Evolutionary conservation across 164 flowering plant species (phyloP).

Genomic region (Buxus sempervirens): DNA sequence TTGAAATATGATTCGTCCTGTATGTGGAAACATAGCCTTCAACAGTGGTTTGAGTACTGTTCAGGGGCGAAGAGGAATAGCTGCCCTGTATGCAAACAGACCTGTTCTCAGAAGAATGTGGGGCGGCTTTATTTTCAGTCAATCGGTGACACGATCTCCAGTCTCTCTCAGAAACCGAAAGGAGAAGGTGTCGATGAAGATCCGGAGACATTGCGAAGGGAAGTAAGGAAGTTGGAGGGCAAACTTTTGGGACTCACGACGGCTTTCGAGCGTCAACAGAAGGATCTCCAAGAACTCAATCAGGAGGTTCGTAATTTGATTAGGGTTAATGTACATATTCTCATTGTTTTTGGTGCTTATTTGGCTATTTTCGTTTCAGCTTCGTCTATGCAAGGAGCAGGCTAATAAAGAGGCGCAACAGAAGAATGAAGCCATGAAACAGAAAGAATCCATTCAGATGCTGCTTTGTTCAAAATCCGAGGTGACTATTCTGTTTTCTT

Average conservation of each 20-base stretch:
- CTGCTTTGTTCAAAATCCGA: constrained; percentile 51
- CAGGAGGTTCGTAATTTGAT: constrained; percentile 47
- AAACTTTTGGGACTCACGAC: constrained; percentile 47
- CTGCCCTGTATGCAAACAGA: constrained; percentile 95
- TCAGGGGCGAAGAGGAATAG: constrained; percentile 55
- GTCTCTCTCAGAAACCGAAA: constrained; percentile 28
- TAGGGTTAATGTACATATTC: neutral
- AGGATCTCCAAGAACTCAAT: constrained; percentile 37
- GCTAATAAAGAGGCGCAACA: constrained; percentile 36
- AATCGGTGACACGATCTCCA: constrained; percentile 42
- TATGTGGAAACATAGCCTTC: constrained; percentile 41
- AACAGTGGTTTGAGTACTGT: constrained; percentile 95
- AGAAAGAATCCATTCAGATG: constrained; percentile 35
- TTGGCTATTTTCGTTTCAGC: constrained; percentile 32
- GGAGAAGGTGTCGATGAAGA: constrained; percentile 26
- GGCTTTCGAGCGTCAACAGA: constrained; percentile 43
- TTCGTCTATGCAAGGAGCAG: constrained; percentile 47
- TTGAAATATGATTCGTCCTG: neutral
- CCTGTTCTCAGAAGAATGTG: constrained; percentile 40
- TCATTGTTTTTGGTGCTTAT: constrained; percentile 8
- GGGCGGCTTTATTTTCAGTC: constrained; percentile 88
- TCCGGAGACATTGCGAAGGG: constrained; percentile 40
- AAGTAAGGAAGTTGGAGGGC: constrained; percentile 54
- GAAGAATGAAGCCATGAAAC: constrained; percentile 50
- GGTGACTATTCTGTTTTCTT: too few relatives aligned